A percentile compares a stretch with the other conserved stretches of the same genome.
Conservation (phyloP, 2,329 filamentous ascomycete genomes). For the Epicoccum sorghinum region DNA sequence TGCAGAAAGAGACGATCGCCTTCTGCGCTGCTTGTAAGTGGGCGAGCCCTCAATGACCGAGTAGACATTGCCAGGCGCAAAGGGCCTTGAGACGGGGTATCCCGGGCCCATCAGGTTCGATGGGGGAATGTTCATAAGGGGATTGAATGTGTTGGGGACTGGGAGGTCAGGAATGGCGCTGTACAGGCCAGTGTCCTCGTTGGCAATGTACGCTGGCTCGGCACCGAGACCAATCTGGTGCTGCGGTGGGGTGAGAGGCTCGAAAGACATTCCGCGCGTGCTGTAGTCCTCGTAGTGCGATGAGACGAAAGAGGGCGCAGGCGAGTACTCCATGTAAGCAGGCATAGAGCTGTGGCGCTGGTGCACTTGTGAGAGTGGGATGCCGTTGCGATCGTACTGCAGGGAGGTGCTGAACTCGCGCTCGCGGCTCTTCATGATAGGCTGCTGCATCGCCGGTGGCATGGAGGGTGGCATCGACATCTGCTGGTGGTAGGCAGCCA, state of each 20-base stretch:
- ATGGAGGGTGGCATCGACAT: slow-evolving; percentile 62
- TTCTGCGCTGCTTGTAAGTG: slow-evolving; percentile 96
- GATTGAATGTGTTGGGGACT: slow-evolving; percentile 76
- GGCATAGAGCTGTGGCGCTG: slow-evolving; percentile 99
- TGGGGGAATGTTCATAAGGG: slow-evolving; percentile 88
- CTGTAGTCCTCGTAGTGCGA: slow-evolving; percentile 98
- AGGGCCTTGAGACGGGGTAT: slow-evolving; percentile 71
- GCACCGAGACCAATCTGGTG: slow-evolving; percentile 79
- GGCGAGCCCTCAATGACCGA: slow-evolving; percentile 97
- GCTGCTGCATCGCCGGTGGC: slow-evolving; percentile 72
- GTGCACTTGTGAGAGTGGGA: slow-evolving; percentile 81
- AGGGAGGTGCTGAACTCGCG: slow-evolving; percentile 71
- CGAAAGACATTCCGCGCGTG: slow-evolving; percentile 92
- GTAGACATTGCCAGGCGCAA: slow-evolving; percentile 82
- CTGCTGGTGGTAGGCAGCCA: slow-evolving; percentile 74
- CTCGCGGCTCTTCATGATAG: slow-evolving; percentile 81
- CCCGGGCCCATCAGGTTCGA: slow-evolving; percentile 82
- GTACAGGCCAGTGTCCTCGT: slow-evolving; percentile 96
- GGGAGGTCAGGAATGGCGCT: slow-evolving; percentile 91
- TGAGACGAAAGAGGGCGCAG: slow-evolving; percentile 96
- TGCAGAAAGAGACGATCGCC: slow-evolving; percentile 89
- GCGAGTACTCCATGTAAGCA: slow-evolving; percentile 96
- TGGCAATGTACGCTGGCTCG: slow-evolving; percentile 96
- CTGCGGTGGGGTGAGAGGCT: slow-evolving; percentile 95
- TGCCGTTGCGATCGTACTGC: slow-evolving; percentile 91